These are phyloP conservation scores for Cerioporus squamosus DNA, from an alignment of 1,284 basidiomycete species.

Conservation along the genomic window DNA sequence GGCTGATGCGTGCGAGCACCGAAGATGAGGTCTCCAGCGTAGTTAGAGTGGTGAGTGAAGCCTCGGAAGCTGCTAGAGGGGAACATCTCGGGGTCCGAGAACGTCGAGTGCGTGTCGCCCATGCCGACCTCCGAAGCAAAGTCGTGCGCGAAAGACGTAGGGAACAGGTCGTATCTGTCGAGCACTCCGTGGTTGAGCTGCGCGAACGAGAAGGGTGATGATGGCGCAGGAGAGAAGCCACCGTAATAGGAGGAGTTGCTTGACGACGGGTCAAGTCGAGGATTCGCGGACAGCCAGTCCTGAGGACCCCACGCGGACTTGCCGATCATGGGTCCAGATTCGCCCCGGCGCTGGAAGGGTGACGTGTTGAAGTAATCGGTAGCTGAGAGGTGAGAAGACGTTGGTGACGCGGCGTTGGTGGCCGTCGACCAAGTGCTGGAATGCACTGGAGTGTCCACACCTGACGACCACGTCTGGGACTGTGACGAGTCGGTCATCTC, in stretches of 20 bases:
- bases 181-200: slow-evolving; percentile 72
- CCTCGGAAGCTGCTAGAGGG: slow-evolving; percentile 60
- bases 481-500: slow-evolving; percentile 54
- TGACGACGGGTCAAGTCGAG: slow-evolving; percentile 62
- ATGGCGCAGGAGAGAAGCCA: slow-evolving; percentile 45
- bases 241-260: slow-evolving; percentile 47
- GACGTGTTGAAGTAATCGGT: slow-evolving; percentile 57
- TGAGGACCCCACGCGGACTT: slow-evolving; percentile 82
- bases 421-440: slow-evolving; percentile 58
- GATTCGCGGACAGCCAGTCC: slow-evolving; percentile 83
- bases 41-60: slow-evolving; percentile 81
- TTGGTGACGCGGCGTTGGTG: slow-evolving; percentile 59
- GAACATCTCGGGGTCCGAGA: slow-evolving; percentile 70
- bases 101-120: slow-evolving; percentile 64
- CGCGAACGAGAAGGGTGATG: slow-evolving; percentile 63
- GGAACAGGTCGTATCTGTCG: slow-evolving; percentile 81
- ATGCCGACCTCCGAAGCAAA: slow-evolving; percentile 60
- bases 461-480: slow-evolving; percentile 59
- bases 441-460: slow-evolving; percentile 63
- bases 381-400: slow-evolving; percentile 62
- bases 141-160: slow-evolving; percentile 53
- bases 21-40: slow-evolving; percentile 83
- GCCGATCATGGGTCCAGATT: slow-evolving; percentile 61
- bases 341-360: slow-evolving; percentile 47
- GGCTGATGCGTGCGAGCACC: slow-evolving; percentile 71